Conservation (phyloP, 805 yeast species). For the Hanseniaspora meyeri region DNA sequence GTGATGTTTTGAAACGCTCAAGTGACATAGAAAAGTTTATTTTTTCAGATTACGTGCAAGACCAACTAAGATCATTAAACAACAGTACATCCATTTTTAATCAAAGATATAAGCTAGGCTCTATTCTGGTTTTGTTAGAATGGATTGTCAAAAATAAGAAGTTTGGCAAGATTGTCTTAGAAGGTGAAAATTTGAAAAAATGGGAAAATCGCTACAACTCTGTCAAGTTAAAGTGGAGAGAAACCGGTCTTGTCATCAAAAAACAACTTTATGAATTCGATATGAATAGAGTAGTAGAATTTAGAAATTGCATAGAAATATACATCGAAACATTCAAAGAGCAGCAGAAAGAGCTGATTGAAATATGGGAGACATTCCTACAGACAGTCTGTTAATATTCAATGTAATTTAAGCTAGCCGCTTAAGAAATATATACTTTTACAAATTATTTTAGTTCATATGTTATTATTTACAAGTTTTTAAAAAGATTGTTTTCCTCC, state of each 20-base stretch:
- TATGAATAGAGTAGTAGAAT: conserved; percentile 63
- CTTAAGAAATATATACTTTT: too few relatives aligned
- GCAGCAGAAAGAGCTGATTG: conserved; percentile 82
- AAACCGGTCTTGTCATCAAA: conserved; percentile 53
- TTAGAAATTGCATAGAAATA: conserved; percentile 79
- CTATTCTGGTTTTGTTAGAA: conserved; percentile 37
- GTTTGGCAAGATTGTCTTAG: conserved; percentile 46
- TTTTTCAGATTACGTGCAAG: conserved; percentile 76
- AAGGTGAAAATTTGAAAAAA: conserved; percentile 47
- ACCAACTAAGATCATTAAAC: conserved; percentile 64
- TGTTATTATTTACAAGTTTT: neutral
- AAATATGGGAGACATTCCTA: conserved; percentile 68
- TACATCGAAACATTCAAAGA: conserved; percentile 84
- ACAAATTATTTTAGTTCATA: too few relatives aligned
- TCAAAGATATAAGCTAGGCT: conserved; percentile 51
- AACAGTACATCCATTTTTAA: conserved; percentile 63
- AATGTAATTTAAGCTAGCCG: too few relatives aligned
- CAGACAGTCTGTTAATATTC: neutral
- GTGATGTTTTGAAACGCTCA: conserved; percentile 63
- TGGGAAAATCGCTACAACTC: conserved; percentile 41
- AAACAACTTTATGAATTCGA: conserved; percentile 58
- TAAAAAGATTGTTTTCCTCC: too few relatives aligned
- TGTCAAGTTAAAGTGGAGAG: conserved; percentile 50
- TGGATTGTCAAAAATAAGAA: conserved; percentile 36
- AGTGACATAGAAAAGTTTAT: conserved; percentile 78